Base-by-base conservation (phyloP, 2,329 filamentous ascomycete species). In the Chaetothyriales sp. region DNA sequence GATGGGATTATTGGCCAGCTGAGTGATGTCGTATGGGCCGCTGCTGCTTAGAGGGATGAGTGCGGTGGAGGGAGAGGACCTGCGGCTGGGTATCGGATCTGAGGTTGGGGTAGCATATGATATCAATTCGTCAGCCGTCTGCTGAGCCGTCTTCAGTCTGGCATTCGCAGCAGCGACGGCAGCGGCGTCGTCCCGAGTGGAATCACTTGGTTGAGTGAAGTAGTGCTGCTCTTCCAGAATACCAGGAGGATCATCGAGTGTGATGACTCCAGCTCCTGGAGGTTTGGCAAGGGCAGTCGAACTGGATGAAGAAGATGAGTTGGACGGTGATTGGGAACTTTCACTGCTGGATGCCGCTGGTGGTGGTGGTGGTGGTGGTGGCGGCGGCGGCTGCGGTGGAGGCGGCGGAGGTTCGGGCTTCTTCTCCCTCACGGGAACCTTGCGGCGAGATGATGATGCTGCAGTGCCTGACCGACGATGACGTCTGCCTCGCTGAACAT, bases 21-120 rank as follows among this genome's bases (percentile, higher is more conserved):
- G 56, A 18, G 47, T 49, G 25, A 58, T 56, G 44, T 56, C 56
- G 28, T 44, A 36, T 10, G 56, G 56, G 28, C 51, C 51, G 19
- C 51, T 52, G 19, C 42, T 15, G 32, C 3, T 2, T 4, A 15
- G 32, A 39, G 32, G 15, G 7, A 15, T 12, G 32, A 39, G 32
- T 39, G 32, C 10, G 12, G 32, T 39, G 0, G 58, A 61, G 12
- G 60, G 58, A 25, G 45, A 32, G 8, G 26, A 25, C 18, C 12
- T 22, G 20, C 45, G 20, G 8, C 45, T 22, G 18, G 43, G 43
- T 12, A 26, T 28, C 15, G 26, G 5, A 18, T 47, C 22, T 18
- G 19, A 4, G 18, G 26, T 26, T 10, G 45, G 45, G n/a, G 20
- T 47, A 1, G 45, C 45, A 32, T 32, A 26, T 22, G 18, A 26